Conservation (phyloP, 1,284 basidiomycete species). For the Tilletiaria anomala region DNA sequence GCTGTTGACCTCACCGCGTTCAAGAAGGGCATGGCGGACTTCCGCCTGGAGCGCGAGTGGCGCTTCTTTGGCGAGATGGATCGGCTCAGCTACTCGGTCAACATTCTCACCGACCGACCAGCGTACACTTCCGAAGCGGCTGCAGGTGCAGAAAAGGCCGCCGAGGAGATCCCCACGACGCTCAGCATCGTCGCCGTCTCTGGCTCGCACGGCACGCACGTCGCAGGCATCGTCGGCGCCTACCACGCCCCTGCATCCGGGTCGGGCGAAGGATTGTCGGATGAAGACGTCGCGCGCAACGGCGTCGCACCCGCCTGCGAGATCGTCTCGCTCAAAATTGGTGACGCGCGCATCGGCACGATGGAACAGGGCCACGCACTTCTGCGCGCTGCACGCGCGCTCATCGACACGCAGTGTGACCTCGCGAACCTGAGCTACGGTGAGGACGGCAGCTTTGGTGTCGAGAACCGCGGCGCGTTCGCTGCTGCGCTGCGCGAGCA, state of each 20-base stretch:
- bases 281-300: constrained; percentile 28
- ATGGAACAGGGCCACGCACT: constrained; percentile 40
- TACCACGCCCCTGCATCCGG: constrained; percentile 6
- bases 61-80: constrained; percentile 36
- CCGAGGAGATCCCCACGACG: neutral
- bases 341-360: constrained; percentile 22
- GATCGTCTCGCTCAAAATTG: constrained; percentile 26
- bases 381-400: constrained; percentile 38
- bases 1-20: constrained; percentile 24
- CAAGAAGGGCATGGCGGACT: constrained; percentile 33
- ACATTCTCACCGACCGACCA: constrained; percentile 24
- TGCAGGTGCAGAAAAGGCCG: neutral
- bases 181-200: constrained; percentile 27
- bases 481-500: constrained; percentile 25
- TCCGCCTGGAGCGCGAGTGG: constrained; percentile 32
- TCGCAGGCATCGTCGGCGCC: constrained; percentile 39
- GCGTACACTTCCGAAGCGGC: neutral
- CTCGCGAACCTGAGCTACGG: constrained; percentile 40
- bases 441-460: constrained; percentile 35
- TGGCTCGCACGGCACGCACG: constrained; percentile 40
- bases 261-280: neutral
- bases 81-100: constrained; percentile 38
- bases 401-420: constrained; percentile 36
- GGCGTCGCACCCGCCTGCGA: constrained; percentile 38
- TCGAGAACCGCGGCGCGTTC: constrained; percentile 38